Evolutionary conservation across 2,329 filamentous ascomycete genomes (phyloP).

Genomic region (Colletotrichum navitas): DNA sequence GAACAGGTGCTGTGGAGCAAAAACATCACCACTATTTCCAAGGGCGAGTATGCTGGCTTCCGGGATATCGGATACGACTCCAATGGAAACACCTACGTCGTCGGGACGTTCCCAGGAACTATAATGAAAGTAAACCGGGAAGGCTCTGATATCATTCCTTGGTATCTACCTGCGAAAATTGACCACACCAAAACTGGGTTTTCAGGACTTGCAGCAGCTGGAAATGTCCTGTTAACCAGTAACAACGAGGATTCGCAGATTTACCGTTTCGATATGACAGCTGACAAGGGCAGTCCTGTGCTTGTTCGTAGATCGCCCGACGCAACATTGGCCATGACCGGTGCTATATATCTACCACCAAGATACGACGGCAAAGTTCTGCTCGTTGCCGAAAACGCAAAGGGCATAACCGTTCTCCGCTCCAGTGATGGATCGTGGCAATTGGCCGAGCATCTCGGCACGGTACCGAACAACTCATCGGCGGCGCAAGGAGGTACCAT

Average conservation of each 20-base stretch:
- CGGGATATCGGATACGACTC: conserved; percentile 43
- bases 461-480: conserved; percentile 45
- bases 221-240: conserved; percentile 35
- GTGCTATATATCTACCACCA: conserved; percentile 52
- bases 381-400: conserved; percentile 48
- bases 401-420: conserved; percentile 53
- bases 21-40: conserved; percentile 42
- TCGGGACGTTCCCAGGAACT: conserved; percentile 42
- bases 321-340: conserved; percentile 32
- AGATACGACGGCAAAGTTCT: conserved; percentile 52
- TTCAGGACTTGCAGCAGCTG: conserved; percentile 40
- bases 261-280: conserved; percentile 43
- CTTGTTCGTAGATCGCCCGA: conserved; percentile 40
- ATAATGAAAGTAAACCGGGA: conserved; percentile 42
- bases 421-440: conserved; percentile 53
- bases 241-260: conserved; percentile 39
- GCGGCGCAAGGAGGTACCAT: conserved; percentile 30
- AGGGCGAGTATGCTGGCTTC: conserved; percentile 43
- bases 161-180: conserved; percentile 41
- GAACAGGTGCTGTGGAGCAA: conserved; percentile 42
- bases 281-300: conserved; percentile 35
- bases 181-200: conserved; percentile 41
- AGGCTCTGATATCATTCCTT: conserved; percentile 33
- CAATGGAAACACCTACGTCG: conserved; percentile 43
- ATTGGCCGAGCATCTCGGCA: conserved; percentile 52